A percentile compares a stretch with the other conserved stretches of the same genome.
Conservation (phyloP, 2,329 filamentous ascomycete genomes). For the Cercospora beticola region DNA sequence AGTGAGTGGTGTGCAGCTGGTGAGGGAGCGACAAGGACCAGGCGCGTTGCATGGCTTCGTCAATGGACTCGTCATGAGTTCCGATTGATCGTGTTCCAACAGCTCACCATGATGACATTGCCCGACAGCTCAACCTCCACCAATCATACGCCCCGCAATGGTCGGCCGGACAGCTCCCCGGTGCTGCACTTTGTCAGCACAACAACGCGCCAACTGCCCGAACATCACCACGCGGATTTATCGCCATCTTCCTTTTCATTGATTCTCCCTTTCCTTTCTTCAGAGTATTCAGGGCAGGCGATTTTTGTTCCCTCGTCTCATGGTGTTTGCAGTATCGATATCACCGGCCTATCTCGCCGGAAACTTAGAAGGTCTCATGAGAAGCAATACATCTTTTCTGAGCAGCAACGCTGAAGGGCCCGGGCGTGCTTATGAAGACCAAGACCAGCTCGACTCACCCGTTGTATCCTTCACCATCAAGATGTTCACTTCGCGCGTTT, state of each 20-base stretch:
- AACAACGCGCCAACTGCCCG: not conserved
- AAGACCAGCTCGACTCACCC: no score
- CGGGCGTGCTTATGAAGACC: no score
- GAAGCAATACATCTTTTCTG: no score
- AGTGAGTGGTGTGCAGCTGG: not conserved
- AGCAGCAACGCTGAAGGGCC: no score
- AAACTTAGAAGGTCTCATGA: no score
- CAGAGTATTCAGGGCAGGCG: no score
- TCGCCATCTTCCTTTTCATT: not conserved
- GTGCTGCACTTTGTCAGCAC: not conserved
- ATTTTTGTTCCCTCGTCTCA: no score
- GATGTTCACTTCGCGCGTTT: no score
- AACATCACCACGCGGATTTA: not conserved
- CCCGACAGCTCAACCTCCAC: not conserved
- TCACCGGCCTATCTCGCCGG: no score
- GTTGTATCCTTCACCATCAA: no score
- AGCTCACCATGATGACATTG: conserved; percentile 11
- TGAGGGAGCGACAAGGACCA: not conserved
- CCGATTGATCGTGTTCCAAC: conserved; percentile 1
- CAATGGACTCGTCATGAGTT: conserved; percentile 13
- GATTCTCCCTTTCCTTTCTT: no score
- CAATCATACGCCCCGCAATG: not conserved
- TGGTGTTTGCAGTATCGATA: no score
- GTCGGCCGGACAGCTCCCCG: conserved; percentile 1
- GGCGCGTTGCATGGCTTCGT: not conserved